Base-by-base conservation (phyloP, 176 grass and related monocot species). In the Lolium perenne region DNA sequence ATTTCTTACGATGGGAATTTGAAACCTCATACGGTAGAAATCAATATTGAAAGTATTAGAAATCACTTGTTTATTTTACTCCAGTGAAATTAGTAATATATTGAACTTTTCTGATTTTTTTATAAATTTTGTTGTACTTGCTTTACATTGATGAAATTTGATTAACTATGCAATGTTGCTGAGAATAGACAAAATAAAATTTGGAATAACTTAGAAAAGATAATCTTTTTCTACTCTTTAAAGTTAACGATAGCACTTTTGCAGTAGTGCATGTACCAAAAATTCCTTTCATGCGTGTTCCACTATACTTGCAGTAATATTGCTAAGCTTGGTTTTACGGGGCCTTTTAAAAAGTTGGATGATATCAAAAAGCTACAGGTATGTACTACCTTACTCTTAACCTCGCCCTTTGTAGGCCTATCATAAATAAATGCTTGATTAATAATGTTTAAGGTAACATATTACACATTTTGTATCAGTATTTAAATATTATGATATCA, bases 321-420 rank as follows among this genome's bases (percentile, higher is more conserved):
- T 18, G 18, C 18, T 46, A 72, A 72, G 69, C 69, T 72, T 72
- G 69, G 69, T 46, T 46, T 72, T 47, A 72, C 1, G 40, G 69
- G 69, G 4, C 40, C 69, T 72, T 72, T 72, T 21, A 72, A 72
- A 46, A 72, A 47, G 0, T 72, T 72, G 69, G 40, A 72, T 72
- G 69, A 72, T 22, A 46, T 72, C 40, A 17, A 72, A 13, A 72
- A 72, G 69, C 20, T 72, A 22, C 69, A 46, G 68, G 67, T 71
- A 71, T 21, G 20, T 45, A 43, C 67, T 20, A 71, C 45, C 41
- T 22, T 71, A 71, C 18, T 22, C 69, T 46, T 21, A 46, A 46
- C 40, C 40, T 71, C 43, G 40, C 40, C 10, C 4, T 71, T n/a
- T 71, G 20, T 9, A 71, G 38, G 38, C 68, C 21, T 45, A 40